Percentiles rank a stretch among this genome's conserved stretches.
Evolutionary conservation across 2,329 filamentous ascomycete genomes (phyloP).

Genomic region (Penicillium sp.): DNA sequence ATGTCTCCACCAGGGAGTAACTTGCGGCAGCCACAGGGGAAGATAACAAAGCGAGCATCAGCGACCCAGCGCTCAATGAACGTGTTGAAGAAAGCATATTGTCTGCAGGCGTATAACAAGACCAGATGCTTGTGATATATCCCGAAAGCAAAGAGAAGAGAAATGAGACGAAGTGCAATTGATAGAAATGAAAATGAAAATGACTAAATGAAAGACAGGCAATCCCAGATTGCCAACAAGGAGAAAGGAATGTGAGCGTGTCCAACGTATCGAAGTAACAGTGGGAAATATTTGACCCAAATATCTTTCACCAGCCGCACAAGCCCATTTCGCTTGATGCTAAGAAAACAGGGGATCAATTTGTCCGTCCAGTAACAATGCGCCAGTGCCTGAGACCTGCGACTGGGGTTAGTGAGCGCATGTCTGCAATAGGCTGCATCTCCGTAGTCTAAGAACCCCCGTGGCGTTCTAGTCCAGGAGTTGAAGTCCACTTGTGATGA

Average conservation of each 20-base stretch:
- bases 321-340: background rate
- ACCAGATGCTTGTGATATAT: background rate
- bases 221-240: conserved; percentile 18
- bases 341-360: background rate
- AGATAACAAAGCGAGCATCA: conserved; percentile 24
- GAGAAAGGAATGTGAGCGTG: conserved; percentile 18
- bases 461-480: conserved; percentile 2
- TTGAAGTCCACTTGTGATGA: background rate
- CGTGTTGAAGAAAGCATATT: conserved; percentile 25
- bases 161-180: conserved; percentile 4
- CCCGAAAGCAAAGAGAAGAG: background rate
- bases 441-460: background rate
- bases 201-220: conserved; percentile 14
- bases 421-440: conserved; percentile 1
- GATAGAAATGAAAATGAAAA: conserved; percentile 11
- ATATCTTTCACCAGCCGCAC: background rate
- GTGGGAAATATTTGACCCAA: conserved; percentile 13
- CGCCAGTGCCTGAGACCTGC: background rate
- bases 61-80: conserved; percentile 26
- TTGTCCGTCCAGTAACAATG: conserved; percentile 2
- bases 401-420: background rate
- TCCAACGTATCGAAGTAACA: conserved; percentile 6
- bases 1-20: conserved; percentile 37
- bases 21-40: conserved; percentile 19
- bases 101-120: background rate